Percentiles rank a stretch among this genome's conserved stretches.
Conservation (phyloP, 306 rosid genomes). For the Vigna hirtella region DNA sequence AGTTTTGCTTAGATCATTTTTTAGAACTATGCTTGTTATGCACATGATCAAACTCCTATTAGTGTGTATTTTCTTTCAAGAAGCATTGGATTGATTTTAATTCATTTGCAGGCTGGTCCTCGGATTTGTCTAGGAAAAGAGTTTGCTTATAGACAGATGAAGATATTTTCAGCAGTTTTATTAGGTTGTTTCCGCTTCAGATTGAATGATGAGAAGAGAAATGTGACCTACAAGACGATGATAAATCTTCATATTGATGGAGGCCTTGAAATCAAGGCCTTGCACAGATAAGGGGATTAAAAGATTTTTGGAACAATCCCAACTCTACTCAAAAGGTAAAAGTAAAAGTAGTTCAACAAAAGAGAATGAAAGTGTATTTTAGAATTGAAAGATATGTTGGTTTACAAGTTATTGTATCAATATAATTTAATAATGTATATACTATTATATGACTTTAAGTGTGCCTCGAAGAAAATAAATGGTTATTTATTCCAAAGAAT, state of each 20-base stretch:
- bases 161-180: slow-evolving; percentile 72
- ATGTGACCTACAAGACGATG: slow-evolving; percentile 80
- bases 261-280: slow-evolving; percentile 68
- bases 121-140: slow-evolving; percentile 87
- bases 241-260: slow-evolving; percentile 79
- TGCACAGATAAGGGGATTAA: slow-evolving; percentile 50
- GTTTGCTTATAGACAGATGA: slow-evolving; percentile 90
- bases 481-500: no score
- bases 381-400: background rate
- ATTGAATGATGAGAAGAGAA: slow-evolving; percentile 62
- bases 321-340: slow-evolving; percentile 13
- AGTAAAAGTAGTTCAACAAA: slow-evolving; percentile 14
- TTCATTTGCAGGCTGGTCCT: slow-evolving; percentile 73
- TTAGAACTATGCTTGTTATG: background rate
- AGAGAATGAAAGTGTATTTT: background rate
- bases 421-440: background rate
- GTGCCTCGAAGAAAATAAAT: no score
- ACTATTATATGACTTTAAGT: background rate
- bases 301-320: slow-evolving; percentile 12
- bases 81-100: slow-evolving; percentile 4
- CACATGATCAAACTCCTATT: background rate
- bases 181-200: slow-evolving; percentile 64
- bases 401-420: background rate
- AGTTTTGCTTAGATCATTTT: background rate
- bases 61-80: background rate